A percentile compares a stretch with the other conserved stretches of the same genome.
phyloP scores from a whole-genome alignment of 345 rosid species.

The Capsella bursapastoris region DNA sequence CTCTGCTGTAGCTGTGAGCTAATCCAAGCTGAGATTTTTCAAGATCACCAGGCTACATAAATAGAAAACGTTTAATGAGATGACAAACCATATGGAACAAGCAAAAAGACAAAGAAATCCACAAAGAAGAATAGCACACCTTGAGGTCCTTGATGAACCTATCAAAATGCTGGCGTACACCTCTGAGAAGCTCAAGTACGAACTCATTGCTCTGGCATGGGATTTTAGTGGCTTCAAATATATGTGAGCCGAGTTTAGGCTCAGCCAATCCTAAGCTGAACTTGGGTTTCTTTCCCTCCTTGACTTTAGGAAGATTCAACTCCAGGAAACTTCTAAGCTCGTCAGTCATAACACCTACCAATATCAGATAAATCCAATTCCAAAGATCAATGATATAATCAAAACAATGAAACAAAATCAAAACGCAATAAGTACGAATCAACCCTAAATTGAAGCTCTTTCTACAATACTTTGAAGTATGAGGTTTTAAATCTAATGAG shows the following conservation, averaged over 20 bases:
- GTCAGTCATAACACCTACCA: slow-evolving; percentile 76
- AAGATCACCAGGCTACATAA: slow-evolving; percentile 73
- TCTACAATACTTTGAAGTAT: background rate
- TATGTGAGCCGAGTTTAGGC: slow-evolving; percentile 92
- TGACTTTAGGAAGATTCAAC: slow-evolving; percentile 89
- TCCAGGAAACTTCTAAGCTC: slow-evolving; percentile 90
- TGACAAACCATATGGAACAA: background rate
- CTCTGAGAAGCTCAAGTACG: slow-evolving; percentile 89
- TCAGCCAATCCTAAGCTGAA: slow-evolving; percentile 88
- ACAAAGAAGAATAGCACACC: slow-evolving; percentile 48
- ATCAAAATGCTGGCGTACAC: slow-evolving; percentile 83
- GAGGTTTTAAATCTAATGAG: background rate
- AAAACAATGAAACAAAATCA: background rate
- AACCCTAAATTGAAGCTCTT: background rate
- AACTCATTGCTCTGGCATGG: slow-evolving; percentile 94
- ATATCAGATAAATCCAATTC: background rate
- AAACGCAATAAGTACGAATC: background rate
- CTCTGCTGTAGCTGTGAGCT: slow-evolving; percentile 97
- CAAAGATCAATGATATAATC: background rate
- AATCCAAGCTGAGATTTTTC: slow-evolving; percentile 97
- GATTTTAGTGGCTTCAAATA: slow-evolving; percentile 73
- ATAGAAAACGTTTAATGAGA: background rate
- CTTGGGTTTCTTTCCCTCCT: slow-evolving; percentile 89
- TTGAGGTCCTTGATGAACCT: slow-evolving; percentile 89
- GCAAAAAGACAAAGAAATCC: background rate